Evolutionary conservation across 768 basidiomycete species (phyloP), one percentile per base, ranked within the genome.

Genomic region (Cyathus striatus): DNA sequence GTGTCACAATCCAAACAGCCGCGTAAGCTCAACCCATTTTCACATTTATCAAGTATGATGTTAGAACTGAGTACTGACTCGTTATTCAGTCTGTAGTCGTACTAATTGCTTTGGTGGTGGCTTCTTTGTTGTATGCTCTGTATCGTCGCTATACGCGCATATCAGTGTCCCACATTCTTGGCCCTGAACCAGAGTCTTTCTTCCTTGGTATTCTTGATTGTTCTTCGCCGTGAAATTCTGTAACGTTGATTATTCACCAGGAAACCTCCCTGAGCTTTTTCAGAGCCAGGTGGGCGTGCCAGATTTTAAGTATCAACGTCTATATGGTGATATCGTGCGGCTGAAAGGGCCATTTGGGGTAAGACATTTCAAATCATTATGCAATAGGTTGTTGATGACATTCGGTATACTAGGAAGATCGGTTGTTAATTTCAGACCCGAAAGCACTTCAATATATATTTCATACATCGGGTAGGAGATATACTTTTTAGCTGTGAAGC

Each of bases 371-470:
- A 21, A 18, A 34, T 34, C 23, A 17, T 10, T 5, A n/a, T n/a
- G n/a, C n/a, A n/a, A n/a, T n/a, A n/a, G n/a, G n/a, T n/a, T 21
- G 7, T 10, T 43, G 27, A 18, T 24, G 35, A 42, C 38, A 38
- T 21, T 38, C 38, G 22, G 10, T 46, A 33, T 35, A 41, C 38
- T 51, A 79, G 78, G 70, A 76, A 48, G 73, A 78, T 51, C 69
- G 73, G 16, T 58, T 81, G 24, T 57, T 75, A 38, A 66, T 78
- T 42, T 70, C 75, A 22, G 79, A 81, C 45, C 77, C 75, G 1
- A 78, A 78, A 54, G 76, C 78, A 3, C 59, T 81, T n/a, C 74
- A 78, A 48, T 72, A 79, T 49, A 73, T 79, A 21, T 69, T 72
- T 41, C 75, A 79, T 43, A 75, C 76, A 16, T 72, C 72, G 13